Conservation (phyloP, 768 basidiomycete genomes). For the Xerocomellus amylosporus region DNA sequence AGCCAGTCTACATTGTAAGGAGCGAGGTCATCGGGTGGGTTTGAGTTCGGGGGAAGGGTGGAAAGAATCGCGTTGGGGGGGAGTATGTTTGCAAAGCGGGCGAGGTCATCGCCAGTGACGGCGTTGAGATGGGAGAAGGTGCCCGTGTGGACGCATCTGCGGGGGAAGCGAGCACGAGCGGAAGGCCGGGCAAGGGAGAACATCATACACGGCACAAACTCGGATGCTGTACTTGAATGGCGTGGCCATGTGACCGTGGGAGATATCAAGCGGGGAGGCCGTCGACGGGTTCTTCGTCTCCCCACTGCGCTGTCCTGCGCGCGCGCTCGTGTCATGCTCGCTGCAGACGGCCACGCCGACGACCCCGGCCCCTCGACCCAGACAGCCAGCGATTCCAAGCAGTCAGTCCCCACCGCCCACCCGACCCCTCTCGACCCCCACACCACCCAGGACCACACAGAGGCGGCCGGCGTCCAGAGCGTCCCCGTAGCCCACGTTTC, state of each 20-base stretch:
- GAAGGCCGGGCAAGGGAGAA: constrained; percentile 2
- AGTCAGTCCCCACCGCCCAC: background rate
- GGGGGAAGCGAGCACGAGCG: background rate
- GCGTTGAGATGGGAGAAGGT: constrained; percentile 39
- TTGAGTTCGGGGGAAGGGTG: constrained; percentile 51
- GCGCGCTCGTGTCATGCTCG: background rate
- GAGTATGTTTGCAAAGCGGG: constrained; percentile 66
- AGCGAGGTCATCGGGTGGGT: constrained; percentile 61
- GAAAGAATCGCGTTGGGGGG: constrained; percentile 64
- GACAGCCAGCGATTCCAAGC: background rate
- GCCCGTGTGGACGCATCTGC: constrained; percentile 18
- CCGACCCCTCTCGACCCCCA: constrained; percentile 36
- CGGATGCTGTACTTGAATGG: too few relatives aligned
- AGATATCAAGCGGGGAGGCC: constrained; percentile 5
- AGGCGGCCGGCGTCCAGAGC: constrained; percentile 57
- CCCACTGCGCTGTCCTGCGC: constrained; percentile 3
- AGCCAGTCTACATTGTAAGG: constrained; percentile 93
- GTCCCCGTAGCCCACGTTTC: constrained; percentile 55
- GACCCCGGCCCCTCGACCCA: background rate
- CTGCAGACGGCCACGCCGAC: background rate
- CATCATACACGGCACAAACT: background rate
- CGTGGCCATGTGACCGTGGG: constrained; percentile 14
- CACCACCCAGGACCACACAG: constrained; percentile 39
- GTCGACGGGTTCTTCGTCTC: constrained; percentile 1
- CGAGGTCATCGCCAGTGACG: constrained; percentile 57